Evolutionary conservation across 345 rosid genomes (phyloP).

Genomic region (Melaleuca alternifolia): DNA sequence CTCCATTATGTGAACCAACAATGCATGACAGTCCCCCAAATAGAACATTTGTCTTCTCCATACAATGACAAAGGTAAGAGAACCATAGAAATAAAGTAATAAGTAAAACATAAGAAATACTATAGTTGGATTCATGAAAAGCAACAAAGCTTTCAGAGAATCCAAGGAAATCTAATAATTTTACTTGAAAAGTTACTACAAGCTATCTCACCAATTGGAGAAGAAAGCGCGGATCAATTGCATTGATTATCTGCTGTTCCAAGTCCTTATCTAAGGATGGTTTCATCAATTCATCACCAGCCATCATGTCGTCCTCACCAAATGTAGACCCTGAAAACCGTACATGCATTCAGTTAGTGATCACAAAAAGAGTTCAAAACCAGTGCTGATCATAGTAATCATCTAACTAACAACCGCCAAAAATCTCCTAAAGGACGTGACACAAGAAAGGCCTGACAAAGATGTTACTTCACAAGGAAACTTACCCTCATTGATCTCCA

Average conservation of each 20-base stretch:
- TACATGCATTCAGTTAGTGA: background rate
- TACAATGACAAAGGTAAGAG: background rate
- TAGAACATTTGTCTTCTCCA: constrained; percentile 61
- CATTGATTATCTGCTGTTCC: constrained; percentile 62
- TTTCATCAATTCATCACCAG: constrained; percentile 40
- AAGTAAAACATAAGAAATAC: background rate
- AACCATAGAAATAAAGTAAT: background rate
- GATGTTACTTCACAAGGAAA: background rate
- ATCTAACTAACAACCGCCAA: background rate
- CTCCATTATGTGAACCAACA: constrained; percentile 24
- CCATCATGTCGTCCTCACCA: constrained; percentile 59
- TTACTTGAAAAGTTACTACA: background rate
- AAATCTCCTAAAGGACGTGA: background rate
- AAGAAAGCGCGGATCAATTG: constrained; percentile 77
- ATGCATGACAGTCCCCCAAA: constrained; percentile 40
- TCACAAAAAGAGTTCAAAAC: background rate
- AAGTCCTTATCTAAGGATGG: constrained; percentile 44
- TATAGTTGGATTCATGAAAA: background rate
- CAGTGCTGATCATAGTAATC: background rate
- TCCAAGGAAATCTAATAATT: background rate
- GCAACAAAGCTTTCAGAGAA: background rate
- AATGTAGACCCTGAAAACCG: constrained; percentile 38
- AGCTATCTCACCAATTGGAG: constrained; percentile 69
- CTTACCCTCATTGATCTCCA: constrained; percentile 54
- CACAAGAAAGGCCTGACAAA: background rate